Percentiles rank a stretch among this genome's conserved stretches.
Conservation (phyloP, 208 protist genomes). For the Acanthamoeba healyi region DNA sequence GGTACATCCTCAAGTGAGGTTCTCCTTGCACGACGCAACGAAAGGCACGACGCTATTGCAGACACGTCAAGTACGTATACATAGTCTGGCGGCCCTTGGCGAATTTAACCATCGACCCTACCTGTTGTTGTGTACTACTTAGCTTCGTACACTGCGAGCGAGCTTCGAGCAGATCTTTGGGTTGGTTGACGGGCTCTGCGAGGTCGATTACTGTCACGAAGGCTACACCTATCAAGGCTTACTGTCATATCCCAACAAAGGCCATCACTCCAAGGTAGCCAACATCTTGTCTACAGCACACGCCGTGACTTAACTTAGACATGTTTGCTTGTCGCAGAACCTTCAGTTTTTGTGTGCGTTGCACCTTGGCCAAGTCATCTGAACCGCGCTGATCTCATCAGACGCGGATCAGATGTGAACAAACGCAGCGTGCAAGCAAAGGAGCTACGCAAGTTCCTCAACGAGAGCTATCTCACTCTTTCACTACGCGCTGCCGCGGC, state of each 20-base stretch:
- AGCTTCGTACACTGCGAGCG: constrained; percentile 46
- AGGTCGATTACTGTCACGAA: not conserved
- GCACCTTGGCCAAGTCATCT: not conserved
- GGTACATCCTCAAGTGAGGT: too few relatives aligned
- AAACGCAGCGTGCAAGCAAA: constrained; percentile 19
- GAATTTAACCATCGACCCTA: not conserved
- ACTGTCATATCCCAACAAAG: not conserved
- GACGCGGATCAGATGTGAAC: not conserved
- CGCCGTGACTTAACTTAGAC: too few relatives aligned
- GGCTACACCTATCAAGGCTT: not conserved
- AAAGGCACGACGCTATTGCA: not conserved
- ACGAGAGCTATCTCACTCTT: constrained; percentile 13
- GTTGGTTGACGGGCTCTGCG: not conserved
- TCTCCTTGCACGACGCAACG: too few relatives aligned
- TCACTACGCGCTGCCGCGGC: not conserved
- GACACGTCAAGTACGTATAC: not conserved
- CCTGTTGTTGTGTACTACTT: not conserved
- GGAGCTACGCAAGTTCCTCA: constrained; percentile 31
- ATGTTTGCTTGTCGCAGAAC: not conserved
- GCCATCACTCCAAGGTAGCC: constrained; percentile 38
- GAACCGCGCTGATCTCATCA: not conserved
- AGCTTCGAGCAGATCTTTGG: constrained; percentile 63
- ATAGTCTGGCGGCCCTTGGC: not conserved
- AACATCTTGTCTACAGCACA: not conserved
- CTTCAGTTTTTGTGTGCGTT: constrained; percentile 49